These are phyloP conservation scores for Bipolaris oryzae DNA, from an alignment of 2,329 filamentous ascomycete species.

Conservation along the genomic window DNA sequence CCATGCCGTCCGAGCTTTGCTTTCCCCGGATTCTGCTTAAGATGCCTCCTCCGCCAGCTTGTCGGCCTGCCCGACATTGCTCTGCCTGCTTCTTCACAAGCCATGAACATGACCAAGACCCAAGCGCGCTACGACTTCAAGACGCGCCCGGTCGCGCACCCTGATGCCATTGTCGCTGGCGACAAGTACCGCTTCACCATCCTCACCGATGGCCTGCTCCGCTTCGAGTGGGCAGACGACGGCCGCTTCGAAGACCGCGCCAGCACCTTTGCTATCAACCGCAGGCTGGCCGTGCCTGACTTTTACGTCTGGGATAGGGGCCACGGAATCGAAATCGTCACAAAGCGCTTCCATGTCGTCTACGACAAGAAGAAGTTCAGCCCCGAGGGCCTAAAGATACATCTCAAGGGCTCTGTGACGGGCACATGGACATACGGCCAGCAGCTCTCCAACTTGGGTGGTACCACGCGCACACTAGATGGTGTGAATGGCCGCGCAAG, in stretches of 20 bases:
- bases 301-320: constrained; percentile 57
- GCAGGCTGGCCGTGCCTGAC: constrained; percentile 55
- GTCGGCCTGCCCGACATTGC: constrained; percentile 14
- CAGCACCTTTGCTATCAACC: constrained; percentile 66
- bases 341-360: constrained; percentile 60
- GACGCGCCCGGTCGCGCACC: constrained; percentile 53
- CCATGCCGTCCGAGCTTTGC: constrained; percentile 25
- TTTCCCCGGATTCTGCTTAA: constrained; percentile 32
- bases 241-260: constrained; percentile 66
- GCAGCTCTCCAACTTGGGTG: constrained; percentile 51
- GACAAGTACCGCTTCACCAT: constrained; percentile 65
- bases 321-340: constrained; percentile 61
- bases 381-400: constrained; percentile 56
- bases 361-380: constrained; percentile 65
- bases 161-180: constrained; percentile 55
- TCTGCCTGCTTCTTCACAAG: constrained; percentile 7
- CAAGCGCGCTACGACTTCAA: constrained; percentile 52
- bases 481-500: constrained; percentile 57
- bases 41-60: constrained; percentile 25
- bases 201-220: constrained; percentile 61
- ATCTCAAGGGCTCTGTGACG: constrained; percentile 53
- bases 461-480: constrained; percentile 63
- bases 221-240: constrained; percentile 68
- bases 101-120: constrained; percentile 41
- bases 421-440: constrained; percentile 60